Percentiles rank a stretch among this genome's conserved stretches.
Conservation (phyloP, 345 rosid genomes). For the Dipteronia dyeriana region DNA sequence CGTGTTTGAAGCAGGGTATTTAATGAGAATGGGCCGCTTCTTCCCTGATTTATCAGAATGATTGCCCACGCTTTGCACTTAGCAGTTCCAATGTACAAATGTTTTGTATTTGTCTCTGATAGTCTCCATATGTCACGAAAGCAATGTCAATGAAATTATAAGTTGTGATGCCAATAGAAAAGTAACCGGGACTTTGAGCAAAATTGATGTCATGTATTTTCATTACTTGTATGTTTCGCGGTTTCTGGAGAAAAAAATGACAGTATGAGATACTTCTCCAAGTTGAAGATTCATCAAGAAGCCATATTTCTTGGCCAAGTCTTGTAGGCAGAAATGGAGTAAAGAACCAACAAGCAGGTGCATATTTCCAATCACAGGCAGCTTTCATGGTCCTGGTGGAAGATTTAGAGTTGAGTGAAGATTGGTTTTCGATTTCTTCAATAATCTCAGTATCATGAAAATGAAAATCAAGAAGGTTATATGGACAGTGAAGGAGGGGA, state of each 20-base stretch:
- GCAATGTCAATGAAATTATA: too few relatives aligned
- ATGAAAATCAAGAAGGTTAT: background rate
- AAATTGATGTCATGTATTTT: constrained; percentile 22
- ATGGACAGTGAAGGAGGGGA: background rate
- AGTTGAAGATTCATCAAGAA: background rate
- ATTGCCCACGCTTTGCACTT: background rate
- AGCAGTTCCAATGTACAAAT: constrained; percentile 1
- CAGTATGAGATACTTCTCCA: background rate
- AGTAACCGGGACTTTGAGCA: constrained; percentile 21
- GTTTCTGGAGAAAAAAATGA: background rate
- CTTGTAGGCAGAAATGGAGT: constrained; percentile 2
- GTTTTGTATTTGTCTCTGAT: background rate
- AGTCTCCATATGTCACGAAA: background rate
- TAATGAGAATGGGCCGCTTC: background rate
- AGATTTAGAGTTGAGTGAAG: constrained; percentile 1
- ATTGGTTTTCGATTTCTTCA: background rate
- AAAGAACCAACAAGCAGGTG: constrained; percentile 2
- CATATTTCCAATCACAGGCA: constrained; percentile 15
- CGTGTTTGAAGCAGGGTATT: background rate
- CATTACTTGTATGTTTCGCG: constrained; percentile 7
- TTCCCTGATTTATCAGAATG: constrained; percentile 9
- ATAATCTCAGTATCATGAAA: background rate
- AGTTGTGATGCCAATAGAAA: background rate
- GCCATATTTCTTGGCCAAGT: constrained; percentile 10
- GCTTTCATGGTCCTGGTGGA: constrained; percentile 24